A percentile compares a stretch with the other conserved stretches of the same genome.
Conservation (phyloP, 768 basidiomycete genomes). For the Auricularia cornea region DNA sequence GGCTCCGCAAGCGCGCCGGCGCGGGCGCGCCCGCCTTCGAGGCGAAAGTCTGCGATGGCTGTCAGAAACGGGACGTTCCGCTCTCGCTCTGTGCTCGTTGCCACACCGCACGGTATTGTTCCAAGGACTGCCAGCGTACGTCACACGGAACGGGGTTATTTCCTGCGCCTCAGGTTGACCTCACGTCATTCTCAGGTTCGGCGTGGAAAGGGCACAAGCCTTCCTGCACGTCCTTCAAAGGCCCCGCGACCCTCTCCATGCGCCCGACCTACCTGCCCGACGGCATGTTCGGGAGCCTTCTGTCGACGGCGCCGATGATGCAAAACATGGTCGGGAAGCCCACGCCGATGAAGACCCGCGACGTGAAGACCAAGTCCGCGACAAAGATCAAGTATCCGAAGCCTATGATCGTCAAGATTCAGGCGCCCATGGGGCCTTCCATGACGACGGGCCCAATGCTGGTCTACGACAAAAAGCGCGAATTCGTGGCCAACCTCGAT, state of each 20-base stretch:
- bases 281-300: neutral
- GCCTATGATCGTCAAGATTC: slow-evolving; percentile 45
- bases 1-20: slow-evolving; percentile 40
- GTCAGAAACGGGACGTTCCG: slow-evolving; percentile 13
- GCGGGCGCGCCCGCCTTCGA: slow-evolving; percentile 30
- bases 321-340: neutral
- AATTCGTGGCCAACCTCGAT: slow-evolving; percentile 39
- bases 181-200: slow-evolving; percentile 28
- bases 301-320: neutral
- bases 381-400: slow-evolving; percentile 23
- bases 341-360: slow-evolving; percentile 31
- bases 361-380: slow-evolving; percentile 37
- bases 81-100: slow-evolving; percentile 35
- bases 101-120: slow-evolving; percentile 42
- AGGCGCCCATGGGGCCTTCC: slow-evolving; percentile 27
- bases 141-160: neutral
- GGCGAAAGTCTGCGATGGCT: slow-evolving; percentile 39
- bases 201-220: slow-evolving; percentile 45
- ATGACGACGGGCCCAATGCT: slow-evolving; percentile 17
- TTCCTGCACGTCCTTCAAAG: slow-evolving; percentile 37
- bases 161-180: neutral
- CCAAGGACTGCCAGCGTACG: slow-evolving; percentile 46
- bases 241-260: neutral
- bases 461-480: slow-evolving; percentile 46
- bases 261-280: neutral